Evolutionary conservation across 441 rosid species (phyloP).

Genomic region (Brassica hybrid): DNA sequence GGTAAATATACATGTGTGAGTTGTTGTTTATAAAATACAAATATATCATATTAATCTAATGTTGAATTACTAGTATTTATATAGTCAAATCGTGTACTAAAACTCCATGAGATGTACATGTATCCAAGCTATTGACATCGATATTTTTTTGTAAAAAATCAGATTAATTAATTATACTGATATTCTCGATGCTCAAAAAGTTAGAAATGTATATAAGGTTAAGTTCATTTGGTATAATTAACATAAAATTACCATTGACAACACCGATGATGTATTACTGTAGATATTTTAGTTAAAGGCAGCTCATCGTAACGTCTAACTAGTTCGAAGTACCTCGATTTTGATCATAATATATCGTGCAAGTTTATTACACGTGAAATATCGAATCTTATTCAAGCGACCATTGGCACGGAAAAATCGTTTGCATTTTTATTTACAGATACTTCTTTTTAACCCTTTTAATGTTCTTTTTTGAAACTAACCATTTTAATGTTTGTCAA

Average conservation of each 20-base stretch:
- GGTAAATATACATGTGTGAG: neutral
- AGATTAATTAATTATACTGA: too few species aligned
- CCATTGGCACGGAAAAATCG: slow-evolving; percentile 5
- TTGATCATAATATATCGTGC: neutral
- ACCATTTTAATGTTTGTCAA: too few species aligned
- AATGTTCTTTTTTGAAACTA: neutral
- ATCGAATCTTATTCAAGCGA: slow-evolving; percentile 9
- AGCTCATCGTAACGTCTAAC: slow-evolving; percentile 26
- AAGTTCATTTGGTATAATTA: neutral
- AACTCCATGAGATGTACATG: neutral
- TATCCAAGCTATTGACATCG: neutral
- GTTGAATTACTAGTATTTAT: neutral
- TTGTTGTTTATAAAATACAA: neutral
- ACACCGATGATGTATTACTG: neutral
- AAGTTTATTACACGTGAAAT: slow-evolving; percentile 34
- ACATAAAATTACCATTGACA: neutral
- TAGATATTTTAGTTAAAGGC: neutral
- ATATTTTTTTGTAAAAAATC: too few species aligned
- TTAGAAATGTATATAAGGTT: neutral
- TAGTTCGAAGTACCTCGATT: neutral
- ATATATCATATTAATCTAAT: neutral
- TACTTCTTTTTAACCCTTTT: neutral
- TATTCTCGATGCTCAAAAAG: neutral
- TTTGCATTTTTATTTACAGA: neutral
- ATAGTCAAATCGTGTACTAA: neutral